Base-by-base conservation (phyloP, 192 early-diverging fungal species). In the Dimargaris cristalligena region DNA sequence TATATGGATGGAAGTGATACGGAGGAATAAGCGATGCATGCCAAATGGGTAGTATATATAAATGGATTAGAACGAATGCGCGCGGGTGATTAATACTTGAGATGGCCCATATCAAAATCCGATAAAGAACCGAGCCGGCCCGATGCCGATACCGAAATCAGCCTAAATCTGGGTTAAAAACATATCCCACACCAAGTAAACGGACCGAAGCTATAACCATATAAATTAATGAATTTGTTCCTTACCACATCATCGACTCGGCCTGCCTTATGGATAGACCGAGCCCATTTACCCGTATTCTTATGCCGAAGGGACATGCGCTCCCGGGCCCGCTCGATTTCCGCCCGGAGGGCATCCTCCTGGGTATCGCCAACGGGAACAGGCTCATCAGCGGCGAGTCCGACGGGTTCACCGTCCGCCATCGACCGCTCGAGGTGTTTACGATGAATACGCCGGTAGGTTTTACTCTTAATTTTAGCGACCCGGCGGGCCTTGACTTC, bases 391-490 rank as follows among this genome's bases (percentile, higher is more conserved):
- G 23, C 10, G 0, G 34, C 30, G 63, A 80, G 41, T n/a, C n/a
- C n/a, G n/a, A n/a, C n/a, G n/a, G n/a, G n/a, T n/a, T n/a, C n/a
- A 22, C 69, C 50, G 18, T 65, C 54, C 31, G 84, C 67, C 61
- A 78, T 74, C 25, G 66, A 68, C 30, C 80, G 79, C 54, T 67
- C 69, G 60, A 79, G 86, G 35, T 89, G 86, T 67, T 86, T 85
- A 64, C 88, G 90, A 56, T 81, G 74, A 32, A 99, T 85, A 60
- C 90, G 86, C 31, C 87, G 82, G 63, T 92, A 99, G 3, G 89
- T 71, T 72, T 96, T 97, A 75, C 88, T 91, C 75, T 99, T 99
- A 69, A 99, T 98, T 73, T 98, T 98, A 52, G 89, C 85, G 35
- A 89, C 75, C 49, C 91, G 82, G 69, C 91, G 94, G 51, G 84